Evolutionary conservation across 768 basidiomycete genomes (phyloP).

Genomic region (Podaxis pistillaris): DNA sequence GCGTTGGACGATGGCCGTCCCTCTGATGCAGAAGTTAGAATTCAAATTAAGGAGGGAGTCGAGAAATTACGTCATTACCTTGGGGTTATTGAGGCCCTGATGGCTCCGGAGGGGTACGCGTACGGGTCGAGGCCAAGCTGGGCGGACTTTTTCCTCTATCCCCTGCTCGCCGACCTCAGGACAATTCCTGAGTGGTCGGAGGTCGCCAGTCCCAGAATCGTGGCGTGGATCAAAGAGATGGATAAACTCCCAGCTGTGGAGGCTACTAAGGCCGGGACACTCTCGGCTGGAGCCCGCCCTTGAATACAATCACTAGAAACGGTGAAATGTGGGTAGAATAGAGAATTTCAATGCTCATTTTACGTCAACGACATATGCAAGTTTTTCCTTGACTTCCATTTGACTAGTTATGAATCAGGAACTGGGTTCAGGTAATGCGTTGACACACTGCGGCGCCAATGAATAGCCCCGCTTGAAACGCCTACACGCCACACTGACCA

Average conservation of each 20-base stretch:
- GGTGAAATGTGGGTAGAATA: neutral
- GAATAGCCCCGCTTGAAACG: neutral
- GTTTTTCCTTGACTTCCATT: neutral
- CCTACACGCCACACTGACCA: neutral
- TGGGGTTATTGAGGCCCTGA: conserved; percentile 24
- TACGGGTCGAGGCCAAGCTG: conserved; percentile 29
- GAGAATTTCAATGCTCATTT: neutral
- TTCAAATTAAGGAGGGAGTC: conserved; percentile 21
- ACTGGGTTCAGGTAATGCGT: neutral
- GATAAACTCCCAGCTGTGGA: conserved; percentile 26
- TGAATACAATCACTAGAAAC: neutral
- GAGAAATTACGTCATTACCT: conserved; percentile 24
- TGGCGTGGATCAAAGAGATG: conserved; percentile 26
- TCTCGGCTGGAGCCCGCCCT: conserved; percentile 27
- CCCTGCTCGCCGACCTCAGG: conserved; percentile 29
- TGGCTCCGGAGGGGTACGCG: conserved; percentile 23
- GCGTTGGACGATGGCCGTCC: conserved; percentile 25
- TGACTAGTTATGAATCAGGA: neutral
- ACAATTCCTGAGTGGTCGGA: conserved; percentile 28
- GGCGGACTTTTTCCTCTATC: conserved; percentile 34
- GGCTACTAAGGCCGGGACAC: conserved; percentile 26
- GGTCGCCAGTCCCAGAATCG: conserved; percentile 18
- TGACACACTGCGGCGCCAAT: neutral
- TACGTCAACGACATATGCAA: neutral
- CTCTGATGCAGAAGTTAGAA: conserved; percentile 21